Conservation (phyloP, 2,329 filamentous ascomycete species). For the Pseudogymnoascus destructans region DNA sequence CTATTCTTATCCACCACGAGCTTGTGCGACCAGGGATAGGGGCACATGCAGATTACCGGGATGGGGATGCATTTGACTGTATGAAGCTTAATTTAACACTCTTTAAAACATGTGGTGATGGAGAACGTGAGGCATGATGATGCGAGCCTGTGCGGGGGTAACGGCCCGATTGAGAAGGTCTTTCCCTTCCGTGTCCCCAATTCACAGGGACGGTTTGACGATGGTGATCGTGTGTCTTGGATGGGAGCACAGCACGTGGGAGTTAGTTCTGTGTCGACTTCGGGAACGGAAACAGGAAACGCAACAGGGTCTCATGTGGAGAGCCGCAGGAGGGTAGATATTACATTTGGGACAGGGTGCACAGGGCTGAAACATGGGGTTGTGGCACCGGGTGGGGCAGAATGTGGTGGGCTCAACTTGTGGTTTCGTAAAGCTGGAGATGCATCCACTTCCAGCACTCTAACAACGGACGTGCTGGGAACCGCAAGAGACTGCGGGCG, state of each 20-base stretch:
- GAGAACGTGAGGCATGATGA: conserved; percentile 3
- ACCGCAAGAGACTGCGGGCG: neutral
- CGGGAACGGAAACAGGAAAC: neutral
- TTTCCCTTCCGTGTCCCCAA: neutral
- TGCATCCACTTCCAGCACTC: neutral
- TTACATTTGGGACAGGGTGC: neutral
- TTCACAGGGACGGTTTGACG: neutral
- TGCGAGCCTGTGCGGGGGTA: neutral
- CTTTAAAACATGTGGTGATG: neutral
- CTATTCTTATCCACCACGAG: conserved; percentile 4
- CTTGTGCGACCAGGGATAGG: neutral
- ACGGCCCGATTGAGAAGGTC: neutral
- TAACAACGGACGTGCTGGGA: neutral
- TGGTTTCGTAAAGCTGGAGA: neutral
- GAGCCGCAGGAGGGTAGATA: neutral
- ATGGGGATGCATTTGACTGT: neutral
- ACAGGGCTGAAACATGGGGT: neutral
- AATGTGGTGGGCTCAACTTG: neutral
- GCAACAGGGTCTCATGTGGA: neutral
- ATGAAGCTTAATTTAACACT: conserved; percentile 6
- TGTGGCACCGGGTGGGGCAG: neutral
- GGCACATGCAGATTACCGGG: neutral
- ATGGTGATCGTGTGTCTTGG: neutral
- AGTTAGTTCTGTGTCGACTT: neutral
- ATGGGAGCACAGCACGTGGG: neutral